These are phyloP conservation scores for Diplocarpon rosae DNA, from an alignment of 2,329 filamentous ascomycete genomes.

Conservation along the genomic window DNA sequence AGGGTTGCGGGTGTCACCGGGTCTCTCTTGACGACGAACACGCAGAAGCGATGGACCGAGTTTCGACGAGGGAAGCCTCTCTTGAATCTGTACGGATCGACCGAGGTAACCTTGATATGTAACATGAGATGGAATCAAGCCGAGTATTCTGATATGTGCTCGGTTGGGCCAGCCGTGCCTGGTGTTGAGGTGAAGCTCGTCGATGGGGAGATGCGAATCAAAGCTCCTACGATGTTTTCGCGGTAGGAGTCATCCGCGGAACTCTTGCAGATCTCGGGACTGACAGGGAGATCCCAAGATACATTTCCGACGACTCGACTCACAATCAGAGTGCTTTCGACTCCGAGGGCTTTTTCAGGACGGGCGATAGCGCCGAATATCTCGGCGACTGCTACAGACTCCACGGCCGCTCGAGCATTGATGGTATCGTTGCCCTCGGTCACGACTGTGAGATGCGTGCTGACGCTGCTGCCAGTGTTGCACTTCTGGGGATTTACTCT, in stretches of 20 bases:
- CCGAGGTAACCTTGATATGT: slow-evolving; percentile 15
- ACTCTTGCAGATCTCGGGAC: not conserved
- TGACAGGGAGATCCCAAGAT: slow-evolving; percentile 6
- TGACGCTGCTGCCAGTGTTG: slow-evolving; percentile 10
- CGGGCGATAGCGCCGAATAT: slow-evolving; percentile 17
- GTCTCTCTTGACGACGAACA: slow-evolving; percentile 12
- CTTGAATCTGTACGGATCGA: slow-evolving; percentile 15
- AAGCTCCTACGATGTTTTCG: slow-evolving; percentile 17
- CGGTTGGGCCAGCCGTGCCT: slow-evolving; percentile 13
- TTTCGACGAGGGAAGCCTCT: slow-evolving; percentile 16
- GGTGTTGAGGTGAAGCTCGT: slow-evolving; percentile 17
- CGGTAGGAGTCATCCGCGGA: slow-evolving; percentile 5
- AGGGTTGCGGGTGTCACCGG: slow-evolving; percentile 12
- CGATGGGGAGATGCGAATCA: slow-evolving; percentile 15
- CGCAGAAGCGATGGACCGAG: slow-evolving; percentile 15
- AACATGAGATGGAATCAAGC: slow-evolving; percentile 14
- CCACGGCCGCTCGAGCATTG: slow-evolving; percentile 14
- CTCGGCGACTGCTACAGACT: slow-evolving; percentile 14
- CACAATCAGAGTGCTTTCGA: slow-evolving; percentile 15
- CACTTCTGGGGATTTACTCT: slow-evolving; percentile 20
- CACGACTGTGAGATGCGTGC: not conserved
- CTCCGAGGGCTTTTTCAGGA: slow-evolving; percentile 18
- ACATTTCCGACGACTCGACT: slow-evolving; percentile 13
- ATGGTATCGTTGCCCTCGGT: slow-evolving; percentile 9
- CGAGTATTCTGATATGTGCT: slow-evolving; percentile 14